Conservation (phyloP, 768 basidiomycete species). For the Leucocoprinus sp. region DNA sequence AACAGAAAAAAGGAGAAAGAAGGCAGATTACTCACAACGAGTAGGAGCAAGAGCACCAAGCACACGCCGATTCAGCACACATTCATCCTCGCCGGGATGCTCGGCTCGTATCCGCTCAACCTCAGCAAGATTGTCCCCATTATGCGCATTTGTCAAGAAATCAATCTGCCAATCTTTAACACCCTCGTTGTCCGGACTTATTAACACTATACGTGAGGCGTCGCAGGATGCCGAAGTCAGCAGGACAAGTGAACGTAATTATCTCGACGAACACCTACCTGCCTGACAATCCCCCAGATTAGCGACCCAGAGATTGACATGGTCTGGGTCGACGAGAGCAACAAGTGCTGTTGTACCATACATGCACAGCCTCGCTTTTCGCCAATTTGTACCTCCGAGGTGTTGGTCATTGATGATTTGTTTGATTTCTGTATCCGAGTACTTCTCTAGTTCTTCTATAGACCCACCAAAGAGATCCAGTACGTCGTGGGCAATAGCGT, state of each 20-base stretch:
- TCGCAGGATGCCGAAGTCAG: neutral
- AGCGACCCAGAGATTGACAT: conserved; percentile 67
- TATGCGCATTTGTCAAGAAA: conserved; percentile 57
- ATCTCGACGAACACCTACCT: conserved; percentile 33
- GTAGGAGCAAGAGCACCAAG: conserved; percentile 74
- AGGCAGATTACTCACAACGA: conserved; percentile 44
- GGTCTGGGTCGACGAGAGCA: conserved; percentile 61
- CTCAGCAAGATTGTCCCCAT: conserved; percentile 61
- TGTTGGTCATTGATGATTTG: conserved; percentile 58
- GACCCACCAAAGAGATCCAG: conserved; percentile 52
- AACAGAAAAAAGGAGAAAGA: conserved; percentile 13
- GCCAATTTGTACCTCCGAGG: conserved; percentile 49
- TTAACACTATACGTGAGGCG: conserved; percentile 1
- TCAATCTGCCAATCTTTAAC: conserved; percentile 51
- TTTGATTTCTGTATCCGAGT: conserved; percentile 50
- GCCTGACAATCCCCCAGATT: conserved; percentile 80
- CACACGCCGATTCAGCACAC: conserved; percentile 56
- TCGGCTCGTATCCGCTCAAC: conserved; percentile 52
- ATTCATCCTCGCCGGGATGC: conserved; percentile 66
- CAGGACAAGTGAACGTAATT: conserved; percentile 7
- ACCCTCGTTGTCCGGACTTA: conserved; percentile 19
- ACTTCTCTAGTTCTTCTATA: conserved; percentile 37
- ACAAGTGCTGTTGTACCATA: conserved; percentile 75
- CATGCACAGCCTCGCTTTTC: conserved; percentile 64
- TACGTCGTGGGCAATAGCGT: conserved; percentile 60